phyloP scores from a whole-genome alignment of 805 yeast species.

The Cyberlindnera sargentensis region DNA sequence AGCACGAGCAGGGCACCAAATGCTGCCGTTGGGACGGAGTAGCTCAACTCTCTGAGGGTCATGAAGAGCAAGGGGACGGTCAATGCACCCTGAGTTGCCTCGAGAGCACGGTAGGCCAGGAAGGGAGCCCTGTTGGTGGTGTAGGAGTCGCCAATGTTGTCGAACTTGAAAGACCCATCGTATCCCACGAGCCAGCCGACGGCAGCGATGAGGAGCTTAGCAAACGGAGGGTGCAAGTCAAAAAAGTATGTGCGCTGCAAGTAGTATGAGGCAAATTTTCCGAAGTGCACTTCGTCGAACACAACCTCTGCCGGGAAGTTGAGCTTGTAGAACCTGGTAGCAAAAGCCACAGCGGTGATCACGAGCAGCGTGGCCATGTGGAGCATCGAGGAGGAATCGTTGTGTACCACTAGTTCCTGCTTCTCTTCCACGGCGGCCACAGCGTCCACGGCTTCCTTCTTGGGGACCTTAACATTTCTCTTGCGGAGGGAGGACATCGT shows the following conservation, averaged over 20 bases:
- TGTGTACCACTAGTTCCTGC: neutral
- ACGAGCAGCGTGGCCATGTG: slow-evolving; percentile 41
- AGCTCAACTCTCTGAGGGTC: slow-evolving; percentile 81
- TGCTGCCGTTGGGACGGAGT: slow-evolving; percentile 71
- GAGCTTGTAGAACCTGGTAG: slow-evolving; percentile 54
- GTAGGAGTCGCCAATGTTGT: slow-evolving; percentile 80
- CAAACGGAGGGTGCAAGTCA: slow-evolving; percentile 98
- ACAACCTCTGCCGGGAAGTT: slow-evolving; percentile 70
- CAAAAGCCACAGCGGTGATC: slow-evolving; percentile 62
- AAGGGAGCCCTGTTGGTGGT: slow-evolving; percentile 77
- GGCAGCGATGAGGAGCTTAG: slow-evolving; percentile 83
- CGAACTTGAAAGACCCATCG: slow-evolving; percentile 88
- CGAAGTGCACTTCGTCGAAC: slow-evolving; percentile 84
- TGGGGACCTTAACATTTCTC: slow-evolving; percentile 4
- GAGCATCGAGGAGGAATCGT: neutral
- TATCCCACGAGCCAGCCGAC: slow-evolving; percentile 88
- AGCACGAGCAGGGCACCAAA: slow-evolving; percentile 70
- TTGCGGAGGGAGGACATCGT: slow-evolving; percentile 13
- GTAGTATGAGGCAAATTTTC: slow-evolving; percentile 80
- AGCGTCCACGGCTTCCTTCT: slow-evolving; percentile 1
- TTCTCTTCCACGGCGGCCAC: neutral
- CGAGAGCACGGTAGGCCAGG: slow-evolving; percentile 69
- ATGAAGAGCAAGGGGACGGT: slow-evolving; percentile 79
- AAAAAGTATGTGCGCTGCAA: slow-evolving; percentile 87
- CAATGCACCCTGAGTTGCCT: slow-evolving; percentile 74